Evolutionary conservation across 73 alveolate genomes (phyloP), one percentile per base, ranked within the genome.

Genomic region (Tetrahymena borealis): DNA sequence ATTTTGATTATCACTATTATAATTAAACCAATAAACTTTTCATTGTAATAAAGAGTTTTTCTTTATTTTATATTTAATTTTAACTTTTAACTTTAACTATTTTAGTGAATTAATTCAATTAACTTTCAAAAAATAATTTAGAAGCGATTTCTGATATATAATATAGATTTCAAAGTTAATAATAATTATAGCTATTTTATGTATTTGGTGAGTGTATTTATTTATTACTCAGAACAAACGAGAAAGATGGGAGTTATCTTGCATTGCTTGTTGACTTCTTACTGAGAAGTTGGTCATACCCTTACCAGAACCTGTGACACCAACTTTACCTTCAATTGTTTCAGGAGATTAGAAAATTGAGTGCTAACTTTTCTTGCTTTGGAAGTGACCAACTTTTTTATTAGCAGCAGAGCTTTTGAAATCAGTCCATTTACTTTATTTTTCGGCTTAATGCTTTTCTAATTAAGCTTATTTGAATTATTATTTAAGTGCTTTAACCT

Each of bases 401-500:
- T n/a, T 60, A 24, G 85, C n/a, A 24, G 85, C 85, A 60, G n/a
- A 24, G 35, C 28, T 60, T 20, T 60, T 60, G 28, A 60, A 60
- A 35, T 60, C 85, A 60, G n/a, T 60, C 95, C 95, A 91, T 35
- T 90, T 40, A 20, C 43, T 78, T 91, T 91, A 78, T 78, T 91
- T 91, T 39, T 91, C 95, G 31, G 42, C 18, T 20, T 90, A 39
- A 78, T 36, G 90, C 36, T 91, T 91, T 60, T 77, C 60, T 12
- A 91, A 77, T 91, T 91, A 33, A 12, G 92, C 42, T 38, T 60
- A 78, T 35, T 91, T 91, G 39, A 91, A 91, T 91, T 78, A 20
- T 91, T 91, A 20, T 32, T 91, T 91, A 42, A 91, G 60, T 0
- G 95, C 95, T 35, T 91, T 91, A 1, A 91, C 40, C 78, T 91